phyloP scores from a whole-genome alignment of 805 yeast genomes.

The Wickerhamiella australiensis region DNA sequence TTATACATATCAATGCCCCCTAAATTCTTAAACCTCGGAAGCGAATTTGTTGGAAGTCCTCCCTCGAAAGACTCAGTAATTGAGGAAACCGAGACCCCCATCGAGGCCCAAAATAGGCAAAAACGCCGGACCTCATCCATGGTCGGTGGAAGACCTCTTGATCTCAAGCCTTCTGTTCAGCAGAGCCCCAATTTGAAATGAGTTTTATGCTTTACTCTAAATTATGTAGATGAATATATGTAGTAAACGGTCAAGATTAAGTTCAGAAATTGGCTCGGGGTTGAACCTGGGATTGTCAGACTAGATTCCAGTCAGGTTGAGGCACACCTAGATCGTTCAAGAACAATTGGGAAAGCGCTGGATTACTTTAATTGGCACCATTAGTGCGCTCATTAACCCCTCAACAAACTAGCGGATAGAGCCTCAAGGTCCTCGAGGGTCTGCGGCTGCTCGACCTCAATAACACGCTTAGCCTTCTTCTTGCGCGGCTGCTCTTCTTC shows the following conservation, averaged over 20 bases:
- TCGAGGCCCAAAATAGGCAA: neutral
- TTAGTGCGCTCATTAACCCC: slow-evolving; percentile 5
- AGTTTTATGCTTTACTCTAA: too few species aligned
- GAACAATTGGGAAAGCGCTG: too few species aligned
- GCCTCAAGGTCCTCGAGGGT: slow-evolving; percentile 91
- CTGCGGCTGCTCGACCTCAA: slow-evolving; percentile 79
- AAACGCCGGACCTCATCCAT: slow-evolving; percentile 7
- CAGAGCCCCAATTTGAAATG: slow-evolving; percentile 8
- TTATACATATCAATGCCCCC: neutral
- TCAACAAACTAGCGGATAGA: slow-evolving; percentile 24
- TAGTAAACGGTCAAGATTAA: too few species aligned
- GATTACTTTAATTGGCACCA: too few species aligned
- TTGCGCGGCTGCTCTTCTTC: slow-evolving; percentile 29
- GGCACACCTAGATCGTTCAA: too few species aligned
- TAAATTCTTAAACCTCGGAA: slow-evolving; percentile 11
- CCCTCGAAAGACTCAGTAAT: neutral
- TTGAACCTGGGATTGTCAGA: too few species aligned
- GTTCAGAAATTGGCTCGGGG: too few species aligned
- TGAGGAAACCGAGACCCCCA: neutral
- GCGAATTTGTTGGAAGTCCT: slow-evolving; percentile 10
- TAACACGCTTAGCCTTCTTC: slow-evolving; percentile 29
- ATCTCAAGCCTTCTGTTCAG: slow-evolving; percentile 11
- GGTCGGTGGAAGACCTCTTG: slow-evolving; percentile 12
- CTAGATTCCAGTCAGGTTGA: too few species aligned
- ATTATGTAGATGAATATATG: neutral